Percentiles rank a stretch among this genome's conserved stretches.
phyloP scores from a whole-genome alignment of 1,284 basidiomycete genomes.

The Cutaneotrichosporon arboriforme region DNA sequence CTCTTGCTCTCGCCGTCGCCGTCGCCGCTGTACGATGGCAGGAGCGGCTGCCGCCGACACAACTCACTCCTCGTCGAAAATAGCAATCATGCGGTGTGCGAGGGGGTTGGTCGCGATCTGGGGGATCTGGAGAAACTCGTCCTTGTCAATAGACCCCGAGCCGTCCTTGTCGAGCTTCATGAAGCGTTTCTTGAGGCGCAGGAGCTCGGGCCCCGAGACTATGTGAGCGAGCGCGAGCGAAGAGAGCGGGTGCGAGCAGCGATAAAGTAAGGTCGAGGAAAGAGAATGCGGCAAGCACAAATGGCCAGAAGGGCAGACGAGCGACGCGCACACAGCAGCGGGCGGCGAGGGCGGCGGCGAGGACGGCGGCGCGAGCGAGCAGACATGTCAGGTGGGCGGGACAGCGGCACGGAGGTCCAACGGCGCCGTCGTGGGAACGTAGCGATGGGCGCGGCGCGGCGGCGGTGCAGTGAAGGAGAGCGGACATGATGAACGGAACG shows the following conservation, averaged over 20 bases:
- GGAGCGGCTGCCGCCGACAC: too few species aligned
- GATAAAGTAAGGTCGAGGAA: background rate
- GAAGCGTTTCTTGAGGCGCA: constrained; percentile 94
- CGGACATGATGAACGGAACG: too few species aligned
- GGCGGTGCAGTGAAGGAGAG: too few species aligned
- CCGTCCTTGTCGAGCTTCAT: constrained; percentile 99
- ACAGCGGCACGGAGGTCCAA: too few species aligned
- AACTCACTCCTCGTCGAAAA: constrained; percentile 96
- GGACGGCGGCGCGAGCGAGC: too few species aligned
- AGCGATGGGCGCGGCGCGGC: too few species aligned
- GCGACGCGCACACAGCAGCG: background rate
- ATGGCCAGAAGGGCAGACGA: too few species aligned
- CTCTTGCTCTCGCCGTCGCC: too few species aligned
- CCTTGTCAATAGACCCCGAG: constrained; percentile 94
- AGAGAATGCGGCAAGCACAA: background rate
- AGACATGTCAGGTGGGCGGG: too few species aligned
- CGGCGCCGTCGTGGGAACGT: too few species aligned
- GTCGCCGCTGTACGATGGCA: too few species aligned
- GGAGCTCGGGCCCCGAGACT: constrained; percentile 89
- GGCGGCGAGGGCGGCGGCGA: too few species aligned
- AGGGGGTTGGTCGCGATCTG: constrained; percentile 97
- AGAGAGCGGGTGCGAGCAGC: background rate
- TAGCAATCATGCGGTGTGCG: constrained; percentile 95
- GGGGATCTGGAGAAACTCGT: constrained; percentile 97
- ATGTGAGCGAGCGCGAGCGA: constrained; percentile 3